phyloP scores from a whole-genome alignment of 139 green algal species.

The Volvox reticuliferus region DNA sequence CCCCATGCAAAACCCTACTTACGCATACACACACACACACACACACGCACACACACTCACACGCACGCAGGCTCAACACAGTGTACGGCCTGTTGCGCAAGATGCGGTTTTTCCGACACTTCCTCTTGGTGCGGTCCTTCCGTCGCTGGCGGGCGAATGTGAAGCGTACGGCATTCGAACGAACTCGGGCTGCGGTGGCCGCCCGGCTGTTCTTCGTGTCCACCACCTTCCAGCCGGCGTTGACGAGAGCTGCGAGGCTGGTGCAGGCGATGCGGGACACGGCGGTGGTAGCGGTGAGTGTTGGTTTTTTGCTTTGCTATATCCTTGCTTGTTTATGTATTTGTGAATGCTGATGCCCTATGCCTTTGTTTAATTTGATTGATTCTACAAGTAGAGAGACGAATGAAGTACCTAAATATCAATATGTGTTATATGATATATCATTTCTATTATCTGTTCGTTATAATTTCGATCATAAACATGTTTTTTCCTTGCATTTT shows the following conservation, averaged over 20 bases:
- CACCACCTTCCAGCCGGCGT: conserved; percentile 43
- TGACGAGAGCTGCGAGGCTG: conserved; percentile 1
- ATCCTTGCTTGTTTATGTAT: too few species aligned
- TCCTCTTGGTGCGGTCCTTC: conserved; percentile 43
- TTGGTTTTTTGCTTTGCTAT: too few species aligned
- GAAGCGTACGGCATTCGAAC: conserved; percentile 8
- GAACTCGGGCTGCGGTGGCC: background rate
- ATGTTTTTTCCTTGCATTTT: too few species aligned
- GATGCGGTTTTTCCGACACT: conserved; percentile 61
- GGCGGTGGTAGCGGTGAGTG: conserved; percentile 42
- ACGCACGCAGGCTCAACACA: conserved; percentile 23
- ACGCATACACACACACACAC: too few species aligned
- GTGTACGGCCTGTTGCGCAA: conserved; percentile 61
- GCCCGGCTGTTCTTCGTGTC: background rate
- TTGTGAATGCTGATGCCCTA: too few species aligned
- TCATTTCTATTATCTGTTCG: too few species aligned
- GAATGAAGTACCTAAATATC: too few species aligned
- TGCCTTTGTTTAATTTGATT: too few species aligned
- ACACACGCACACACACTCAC: background rate
- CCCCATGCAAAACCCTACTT: too few species aligned
- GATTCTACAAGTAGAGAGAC: too few species aligned
- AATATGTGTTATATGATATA: too few species aligned
- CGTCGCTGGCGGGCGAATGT: conserved; percentile 40
- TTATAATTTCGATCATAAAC: too few species aligned
- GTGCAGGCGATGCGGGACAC: conserved; percentile 47